Percentiles rank a stretch among this genome's conserved stretches.
Evolutionary conservation across 2,329 filamentous ascomycete species (phyloP).

Genomic region (Neonectria coccinea): DNA sequence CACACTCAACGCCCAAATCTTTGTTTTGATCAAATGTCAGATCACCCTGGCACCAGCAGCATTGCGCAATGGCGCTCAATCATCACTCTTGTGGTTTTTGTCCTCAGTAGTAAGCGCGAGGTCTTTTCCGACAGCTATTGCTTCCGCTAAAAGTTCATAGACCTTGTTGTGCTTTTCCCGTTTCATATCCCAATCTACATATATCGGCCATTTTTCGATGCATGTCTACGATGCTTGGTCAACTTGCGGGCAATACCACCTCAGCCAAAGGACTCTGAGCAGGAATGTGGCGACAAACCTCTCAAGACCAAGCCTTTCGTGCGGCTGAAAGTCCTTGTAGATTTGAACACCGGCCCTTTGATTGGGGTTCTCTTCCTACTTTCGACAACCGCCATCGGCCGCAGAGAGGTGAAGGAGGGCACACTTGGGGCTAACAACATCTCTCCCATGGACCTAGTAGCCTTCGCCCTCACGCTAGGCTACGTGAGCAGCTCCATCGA

Average conservation of each 20-base stretch:
- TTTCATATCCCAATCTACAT: conserved; percentile 73
- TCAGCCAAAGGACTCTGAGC: neutral
- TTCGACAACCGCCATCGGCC: conserved; percentile 75
- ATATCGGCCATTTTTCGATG: conserved; percentile 62
- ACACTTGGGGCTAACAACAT: conserved; percentile 75
- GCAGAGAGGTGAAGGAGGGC: conserved; percentile 73
- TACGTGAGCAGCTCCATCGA: conserved; percentile 85
- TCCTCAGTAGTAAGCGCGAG: conserved; percentile 71
- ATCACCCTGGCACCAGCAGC: too few species aligned
- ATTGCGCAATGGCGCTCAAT: conserved; percentile 61
- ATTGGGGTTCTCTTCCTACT: conserved; percentile 79
- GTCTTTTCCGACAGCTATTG: conserved; percentile 35
- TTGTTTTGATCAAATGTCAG: too few species aligned
- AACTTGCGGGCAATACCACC: conserved; percentile 65
- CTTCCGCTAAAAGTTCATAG: conserved; percentile 54
- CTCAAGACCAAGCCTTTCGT: conserved; percentile 54
- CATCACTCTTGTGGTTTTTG: conserved; percentile 75
- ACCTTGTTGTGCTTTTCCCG: conserved; percentile 76
- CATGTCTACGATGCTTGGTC: conserved; percentile 52
- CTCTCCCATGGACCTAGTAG: conserved; percentile 77
- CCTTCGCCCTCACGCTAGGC: conserved; percentile 78
- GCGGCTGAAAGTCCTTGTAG: conserved; percentile 70
- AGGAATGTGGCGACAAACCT: conserved; percentile 41
- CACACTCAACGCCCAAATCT: too few species aligned
- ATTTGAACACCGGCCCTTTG: conserved; percentile 77